Evolutionary conservation across 768 basidiomycete species (phyloP).

Genomic region (Tephrocybe rancida): DNA sequence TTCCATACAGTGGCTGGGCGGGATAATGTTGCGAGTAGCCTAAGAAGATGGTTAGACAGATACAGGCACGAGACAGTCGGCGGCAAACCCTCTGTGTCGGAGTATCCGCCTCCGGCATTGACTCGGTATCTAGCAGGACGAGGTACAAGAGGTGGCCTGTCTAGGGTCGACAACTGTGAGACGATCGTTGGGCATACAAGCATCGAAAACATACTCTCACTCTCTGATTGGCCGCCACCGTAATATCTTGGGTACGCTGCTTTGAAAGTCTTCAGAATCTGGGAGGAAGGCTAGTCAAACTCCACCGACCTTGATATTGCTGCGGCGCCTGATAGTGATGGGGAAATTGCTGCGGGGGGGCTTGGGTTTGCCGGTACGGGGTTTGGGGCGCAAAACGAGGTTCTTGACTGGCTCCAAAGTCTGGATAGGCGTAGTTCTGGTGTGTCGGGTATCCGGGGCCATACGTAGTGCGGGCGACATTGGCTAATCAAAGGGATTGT

Average conservation of each 20-base stretch:
- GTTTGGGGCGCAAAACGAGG: background rate
- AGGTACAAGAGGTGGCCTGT: background rate
- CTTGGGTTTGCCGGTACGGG: background rate
- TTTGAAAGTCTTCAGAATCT: background rate
- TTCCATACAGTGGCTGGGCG: background rate
- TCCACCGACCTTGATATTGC: constrained; percentile 1
- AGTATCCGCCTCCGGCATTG: background rate
- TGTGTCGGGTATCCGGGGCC: background rate
- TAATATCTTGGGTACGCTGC: background rate
- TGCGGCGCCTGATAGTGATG: background rate
- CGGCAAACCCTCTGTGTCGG: constrained; percentile 7
- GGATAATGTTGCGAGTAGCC: background rate
- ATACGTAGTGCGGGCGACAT: background rate
- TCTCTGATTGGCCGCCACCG: background rate
- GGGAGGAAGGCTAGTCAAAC: background rate
- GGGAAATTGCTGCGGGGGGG: background rate
- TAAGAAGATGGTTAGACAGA: background rate
- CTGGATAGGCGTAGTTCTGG: background rate
- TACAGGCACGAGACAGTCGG: background rate
- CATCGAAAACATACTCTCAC: background rate
- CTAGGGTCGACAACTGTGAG: background rate
- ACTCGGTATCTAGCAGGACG: background rate
- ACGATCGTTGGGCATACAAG: background rate
- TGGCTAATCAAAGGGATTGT: no score
- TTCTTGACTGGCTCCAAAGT: constrained; percentile 2